Percentiles rank a stretch among this genome's conserved stretches.
These are phyloP conservation scores for Coffea eugenioides DNA, from an alignment of 257 asterid genomes.

Conservation along the genomic window DNA sequence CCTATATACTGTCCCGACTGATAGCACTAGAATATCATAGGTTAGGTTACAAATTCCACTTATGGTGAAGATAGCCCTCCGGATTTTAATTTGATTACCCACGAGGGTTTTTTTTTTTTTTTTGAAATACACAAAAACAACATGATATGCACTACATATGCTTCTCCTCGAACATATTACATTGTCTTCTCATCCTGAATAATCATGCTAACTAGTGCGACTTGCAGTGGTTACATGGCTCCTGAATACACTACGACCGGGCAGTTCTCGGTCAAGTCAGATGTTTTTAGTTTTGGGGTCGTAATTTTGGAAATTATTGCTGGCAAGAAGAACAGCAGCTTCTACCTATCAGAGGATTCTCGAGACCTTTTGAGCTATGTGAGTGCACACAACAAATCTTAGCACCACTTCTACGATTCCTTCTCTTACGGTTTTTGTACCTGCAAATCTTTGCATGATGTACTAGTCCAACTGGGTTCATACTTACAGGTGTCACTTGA, in stretches of 20 bases:
- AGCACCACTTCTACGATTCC: neutral
- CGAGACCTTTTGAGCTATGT: constrained; percentile 26
- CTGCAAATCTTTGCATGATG: too few species aligned
- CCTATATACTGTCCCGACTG: too few species aligned
- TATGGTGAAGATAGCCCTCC: too few species aligned
- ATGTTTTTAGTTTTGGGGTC: constrained; percentile 36
- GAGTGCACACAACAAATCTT: neutral
- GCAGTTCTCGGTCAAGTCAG: constrained; percentile 27
- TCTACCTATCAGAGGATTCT: constrained; percentile 5
- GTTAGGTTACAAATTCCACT: too few species aligned
- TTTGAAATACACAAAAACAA: too few species aligned
- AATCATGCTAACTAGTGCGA: neutral
- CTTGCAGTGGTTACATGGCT: constrained; percentile 35
- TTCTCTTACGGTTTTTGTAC: too few species aligned
- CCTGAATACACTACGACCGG: constrained; percentile 36
- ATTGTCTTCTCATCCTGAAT: neutral
- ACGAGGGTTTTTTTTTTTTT: too few species aligned
- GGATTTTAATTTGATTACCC: too few species aligned
- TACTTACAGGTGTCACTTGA: too few species aligned
- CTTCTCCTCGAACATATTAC: neutral
- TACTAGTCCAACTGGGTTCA: too few species aligned
- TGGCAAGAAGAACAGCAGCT: constrained; percentile 22
- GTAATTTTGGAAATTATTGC: constrained; percentile 24
- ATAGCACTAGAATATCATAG: too few species aligned
- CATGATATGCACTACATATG: too few species aligned